Evolutionary conservation across 2,329 filamentous ascomycete species (phyloP).

Genomic region (Fonsecaea multimorphosa): DNA sequence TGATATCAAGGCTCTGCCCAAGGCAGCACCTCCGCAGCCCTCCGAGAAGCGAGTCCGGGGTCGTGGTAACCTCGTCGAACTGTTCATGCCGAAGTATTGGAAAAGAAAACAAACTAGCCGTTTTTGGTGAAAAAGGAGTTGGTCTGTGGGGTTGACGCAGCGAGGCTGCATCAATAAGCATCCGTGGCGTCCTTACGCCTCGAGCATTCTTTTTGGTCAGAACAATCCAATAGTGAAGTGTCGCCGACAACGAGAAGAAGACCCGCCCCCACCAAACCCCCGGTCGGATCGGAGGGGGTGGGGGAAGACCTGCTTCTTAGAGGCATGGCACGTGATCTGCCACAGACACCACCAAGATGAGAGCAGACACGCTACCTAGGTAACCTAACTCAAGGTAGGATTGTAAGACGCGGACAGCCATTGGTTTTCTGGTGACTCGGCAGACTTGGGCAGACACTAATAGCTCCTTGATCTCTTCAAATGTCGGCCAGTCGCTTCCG

Average conservation of each 20-base stretch:
- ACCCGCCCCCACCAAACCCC: background rate
- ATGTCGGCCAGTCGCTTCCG: too few relatives aligned
- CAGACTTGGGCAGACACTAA: too few relatives aligned
- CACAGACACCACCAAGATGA: too few relatives aligned
- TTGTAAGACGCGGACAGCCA: too few relatives aligned
- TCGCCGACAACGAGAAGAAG: too few relatives aligned
- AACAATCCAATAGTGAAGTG: background rate
- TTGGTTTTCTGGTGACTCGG: too few relatives aligned
- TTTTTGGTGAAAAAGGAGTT: background rate
- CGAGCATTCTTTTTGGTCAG: background rate
- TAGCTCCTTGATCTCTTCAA: too few relatives aligned
- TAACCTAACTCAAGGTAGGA: too few relatives aligned
- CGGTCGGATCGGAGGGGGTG: background rate
- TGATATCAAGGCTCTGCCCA: background rate
- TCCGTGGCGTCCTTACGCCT: background rate
- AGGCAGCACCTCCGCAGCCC: background rate
- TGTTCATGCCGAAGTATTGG: background rate
- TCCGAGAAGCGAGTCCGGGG: background rate
- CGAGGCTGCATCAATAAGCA: background rate
- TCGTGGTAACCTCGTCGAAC: background rate
- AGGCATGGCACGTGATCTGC: background rate
- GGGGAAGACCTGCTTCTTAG: background rate
- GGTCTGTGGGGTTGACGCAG: background rate
- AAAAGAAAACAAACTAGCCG: background rate
- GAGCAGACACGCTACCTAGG: too few relatives aligned